Evolutionary conservation across 495 filamentous ascomycete species (phyloP).

Genomic region (Pyrenula aspistea): DNA sequence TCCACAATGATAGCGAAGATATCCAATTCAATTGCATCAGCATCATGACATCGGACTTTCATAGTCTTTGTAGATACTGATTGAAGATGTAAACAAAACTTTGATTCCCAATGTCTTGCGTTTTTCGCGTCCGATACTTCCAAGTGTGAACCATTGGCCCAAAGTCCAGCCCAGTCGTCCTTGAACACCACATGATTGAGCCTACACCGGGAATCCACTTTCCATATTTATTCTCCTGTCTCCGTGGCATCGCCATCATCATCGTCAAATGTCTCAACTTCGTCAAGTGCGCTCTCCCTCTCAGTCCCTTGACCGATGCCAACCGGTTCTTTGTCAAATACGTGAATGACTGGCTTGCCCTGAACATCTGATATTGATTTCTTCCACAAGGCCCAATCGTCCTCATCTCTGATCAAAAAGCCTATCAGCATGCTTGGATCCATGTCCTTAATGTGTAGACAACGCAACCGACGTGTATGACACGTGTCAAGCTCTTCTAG

Average conservation of each 20-base stretch:
- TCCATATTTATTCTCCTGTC: not conserved
- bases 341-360: constrained; percentile 76
- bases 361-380: constrained; percentile 50
- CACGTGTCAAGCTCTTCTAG: constrained; percentile 67
- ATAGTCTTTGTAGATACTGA: too few species aligned
- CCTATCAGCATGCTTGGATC: constrained; percentile 98
- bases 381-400: constrained; percentile 80
- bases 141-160: too few species aligned
- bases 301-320: constrained; percentile 38
- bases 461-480: constrained; percentile 73
- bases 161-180: too few species aligned
- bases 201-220: too few species aligned
- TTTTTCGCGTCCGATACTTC: too few species aligned
- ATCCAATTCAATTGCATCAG: not conserved
- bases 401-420: constrained; percentile 75
- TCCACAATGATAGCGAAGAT: not conserved
- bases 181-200: too few species aligned
- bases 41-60: too few species aligned
- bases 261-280: constrained; percentile 80
- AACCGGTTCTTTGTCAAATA: constrained; percentile 49
- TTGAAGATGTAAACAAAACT: too few species aligned
- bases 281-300: constrained; percentile 66
- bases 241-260: constrained; percentile 26
- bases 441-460: constrained; percentile 82
- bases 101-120: too few species aligned